Evolutionary conservation across 1,284 basidiomycete genomes (phyloP).

Genomic region (Tranzscheliella williamsii): DNA sequence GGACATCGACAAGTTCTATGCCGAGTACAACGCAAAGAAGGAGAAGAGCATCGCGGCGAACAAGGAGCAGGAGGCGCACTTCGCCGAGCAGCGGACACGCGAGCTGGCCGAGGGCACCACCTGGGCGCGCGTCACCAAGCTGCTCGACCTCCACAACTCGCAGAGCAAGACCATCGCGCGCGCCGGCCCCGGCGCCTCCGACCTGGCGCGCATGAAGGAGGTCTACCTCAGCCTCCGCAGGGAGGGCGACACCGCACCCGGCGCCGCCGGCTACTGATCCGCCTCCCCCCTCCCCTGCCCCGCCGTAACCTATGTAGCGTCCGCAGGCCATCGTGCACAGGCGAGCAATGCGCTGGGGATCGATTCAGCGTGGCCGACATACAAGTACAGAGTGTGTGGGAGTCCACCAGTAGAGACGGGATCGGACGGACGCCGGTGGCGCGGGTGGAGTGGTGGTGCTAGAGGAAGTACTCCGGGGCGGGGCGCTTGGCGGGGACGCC

Average conservation of each 20-base stretch:
- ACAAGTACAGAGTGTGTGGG: slow-evolving; percentile 16
- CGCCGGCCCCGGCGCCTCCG: slow-evolving; percentile 82
- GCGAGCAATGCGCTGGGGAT: no score
- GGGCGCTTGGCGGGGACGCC: slow-evolving; percentile 55
- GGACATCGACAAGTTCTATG: slow-evolving; percentile 94
- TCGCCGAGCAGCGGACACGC: slow-evolving; percentile 73
- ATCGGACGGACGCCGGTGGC: no score
- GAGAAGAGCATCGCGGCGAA: slow-evolving; percentile 91
- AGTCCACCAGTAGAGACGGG: no score
- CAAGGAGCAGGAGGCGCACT: slow-evolving; percentile 89
- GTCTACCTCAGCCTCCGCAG: slow-evolving; percentile 49
- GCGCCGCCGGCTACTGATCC: slow-evolving; percentile 55
- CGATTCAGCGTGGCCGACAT: no score
- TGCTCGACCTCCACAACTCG: slow-evolving; percentile 89
- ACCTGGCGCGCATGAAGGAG: slow-evolving; percentile 83
- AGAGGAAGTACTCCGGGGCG: slow-evolving; percentile 56
- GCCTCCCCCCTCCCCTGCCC: no score
- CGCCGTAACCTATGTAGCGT: no score
- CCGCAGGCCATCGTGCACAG: no score
- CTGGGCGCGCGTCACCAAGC: slow-evolving; percentile 88
- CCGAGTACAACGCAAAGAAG: slow-evolving; percentile 87
- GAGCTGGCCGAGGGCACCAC: slow-evolving; percentile 87
- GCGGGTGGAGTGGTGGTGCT: slow-evolving; percentile 4
- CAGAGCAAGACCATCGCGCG: slow-evolving; percentile 91
- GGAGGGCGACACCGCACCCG: slow-evolving; percentile 57